phyloP scores from a whole-genome alignment of 179 eudicot genomes.

The Drosera spatulata region DNA sequence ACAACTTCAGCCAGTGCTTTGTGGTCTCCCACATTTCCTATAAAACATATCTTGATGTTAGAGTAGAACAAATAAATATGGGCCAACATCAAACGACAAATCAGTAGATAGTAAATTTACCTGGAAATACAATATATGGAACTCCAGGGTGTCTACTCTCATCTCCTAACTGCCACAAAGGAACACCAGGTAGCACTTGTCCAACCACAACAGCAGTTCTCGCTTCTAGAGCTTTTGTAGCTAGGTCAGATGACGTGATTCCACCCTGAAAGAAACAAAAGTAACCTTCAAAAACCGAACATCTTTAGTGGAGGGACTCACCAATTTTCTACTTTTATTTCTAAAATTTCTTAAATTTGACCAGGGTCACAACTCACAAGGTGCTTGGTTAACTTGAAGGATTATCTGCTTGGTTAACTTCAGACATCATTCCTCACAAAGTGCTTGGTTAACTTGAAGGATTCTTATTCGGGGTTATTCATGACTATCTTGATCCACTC shows the following conservation, averaged over 20 bases:
- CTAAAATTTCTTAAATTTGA: too few species aligned
- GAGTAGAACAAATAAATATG: slow-evolving; percentile 3
- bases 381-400: too few species aligned
- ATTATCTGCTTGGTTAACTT: too few species aligned
- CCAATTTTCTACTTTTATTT: background rate
- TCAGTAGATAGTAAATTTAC: slow-evolving; percentile 21
- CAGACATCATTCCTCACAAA: too few species aligned
- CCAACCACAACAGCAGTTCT: slow-evolving; percentile 83
- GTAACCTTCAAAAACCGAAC: background rate
- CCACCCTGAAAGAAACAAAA: slow-evolving; percentile 61
- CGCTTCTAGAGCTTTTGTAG: slow-evolving; percentile 92
- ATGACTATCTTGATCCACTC: too few species aligned
- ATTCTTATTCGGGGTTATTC: too few species aligned
- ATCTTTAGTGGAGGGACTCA: background rate
- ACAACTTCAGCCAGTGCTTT: slow-evolving; percentile 87
- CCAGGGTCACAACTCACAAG: too few species aligned
- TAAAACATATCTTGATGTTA: slow-evolving; percentile 4
- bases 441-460: too few species aligned
- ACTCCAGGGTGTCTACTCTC: slow-evolving; percentile 91
- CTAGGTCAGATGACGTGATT: slow-evolving; percentile 97
- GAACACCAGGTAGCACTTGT: slow-evolving; percentile 94
- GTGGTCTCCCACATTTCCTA: slow-evolving; percentile 91
- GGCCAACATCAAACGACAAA: slow-evolving; percentile 6
- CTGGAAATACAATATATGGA: slow-evolving; percentile 96
- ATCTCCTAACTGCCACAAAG: slow-evolving; percentile 90